Conservation (phyloP, 495 filamentous ascomycete species). For the Chaetomium fimeti region DNA sequence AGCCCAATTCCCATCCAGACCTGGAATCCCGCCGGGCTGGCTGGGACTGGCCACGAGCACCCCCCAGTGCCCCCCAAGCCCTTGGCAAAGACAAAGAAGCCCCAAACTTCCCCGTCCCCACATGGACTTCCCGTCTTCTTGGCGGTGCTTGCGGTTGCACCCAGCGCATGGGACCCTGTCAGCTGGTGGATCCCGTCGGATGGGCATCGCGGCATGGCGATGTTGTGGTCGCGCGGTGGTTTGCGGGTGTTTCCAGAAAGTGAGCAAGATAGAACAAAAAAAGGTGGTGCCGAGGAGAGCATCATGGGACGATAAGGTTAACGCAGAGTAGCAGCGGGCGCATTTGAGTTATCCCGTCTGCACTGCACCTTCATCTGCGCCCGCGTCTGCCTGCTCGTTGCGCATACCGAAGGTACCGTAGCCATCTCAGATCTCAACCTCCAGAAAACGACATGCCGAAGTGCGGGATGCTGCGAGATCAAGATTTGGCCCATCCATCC, state of each 20-base stretch:
- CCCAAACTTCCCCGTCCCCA: conserved; percentile 13
- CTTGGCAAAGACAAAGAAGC: conserved; percentile 4
- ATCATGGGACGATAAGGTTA: not conserved
- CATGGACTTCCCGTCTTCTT: conserved; percentile 12
- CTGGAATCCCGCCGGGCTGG: conserved; percentile 7
- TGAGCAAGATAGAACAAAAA: not conserved
- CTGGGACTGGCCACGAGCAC: not conserved
- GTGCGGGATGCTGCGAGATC: not conserved
- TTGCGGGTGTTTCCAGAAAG: conserved; percentile 1
- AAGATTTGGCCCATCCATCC: not conserved
- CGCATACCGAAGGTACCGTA: not conserved
- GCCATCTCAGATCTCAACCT: not conserved
- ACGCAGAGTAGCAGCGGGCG: not conserved
- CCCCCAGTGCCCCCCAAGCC: too few species aligned
- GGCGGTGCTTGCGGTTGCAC: conserved; percentile 6
- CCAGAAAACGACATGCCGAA: not conserved
- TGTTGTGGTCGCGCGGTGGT: not conserved
- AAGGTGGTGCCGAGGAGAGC: not conserved
- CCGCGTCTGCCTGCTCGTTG: not conserved
- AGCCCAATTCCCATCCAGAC: conserved; percentile 6
- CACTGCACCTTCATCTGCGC: not conserved
- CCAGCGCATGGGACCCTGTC: not conserved
- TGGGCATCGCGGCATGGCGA: conserved; percentile 4
- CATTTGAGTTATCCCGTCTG: not conserved
- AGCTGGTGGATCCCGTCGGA: conserved; percentile 2